Percentiles rank a stretch among this genome's conserved stretches.
Conservation (phyloP, 192 early-diverging fungal genomes). For the Lobosporangium transversale region DNA sequence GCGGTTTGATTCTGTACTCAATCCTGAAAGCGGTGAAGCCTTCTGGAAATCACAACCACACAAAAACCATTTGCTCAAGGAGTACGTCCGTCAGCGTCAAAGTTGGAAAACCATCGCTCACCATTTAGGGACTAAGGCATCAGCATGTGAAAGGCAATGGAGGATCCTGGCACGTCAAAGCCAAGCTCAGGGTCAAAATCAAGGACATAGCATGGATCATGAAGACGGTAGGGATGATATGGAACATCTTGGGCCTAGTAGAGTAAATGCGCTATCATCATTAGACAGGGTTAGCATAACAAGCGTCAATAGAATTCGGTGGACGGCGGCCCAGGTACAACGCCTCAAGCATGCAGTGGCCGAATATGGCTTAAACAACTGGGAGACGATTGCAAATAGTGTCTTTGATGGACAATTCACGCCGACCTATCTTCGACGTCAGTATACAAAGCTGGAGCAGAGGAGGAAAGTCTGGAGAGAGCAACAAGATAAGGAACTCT, state of each 20-base stretch:
- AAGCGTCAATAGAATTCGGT: background rate
- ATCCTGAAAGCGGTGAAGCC: constrained; percentile 1
- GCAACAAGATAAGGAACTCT: background rate
- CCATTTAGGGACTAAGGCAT: constrained; percentile 17
- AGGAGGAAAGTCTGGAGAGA: constrained; percentile 15
- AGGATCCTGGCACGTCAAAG: constrained; percentile 1
- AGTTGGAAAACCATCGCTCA: constrained; percentile 16
- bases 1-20: constrained; percentile 19
- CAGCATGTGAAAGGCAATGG: constrained; percentile 29
- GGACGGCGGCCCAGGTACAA: background rate
- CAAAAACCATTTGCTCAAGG: background rate
- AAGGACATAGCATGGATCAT: background rate
- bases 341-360: constrained; percentile 7
- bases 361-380: constrained; percentile 14
- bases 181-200: background rate
- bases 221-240: background rate
- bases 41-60: constrained; percentile 18
- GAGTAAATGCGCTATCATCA: no score
- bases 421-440: constrained; percentile 4
- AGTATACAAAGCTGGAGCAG: constrained; percentile 11
- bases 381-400: constrained; percentile 12
- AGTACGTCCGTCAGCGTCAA: background rate
- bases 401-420: background rate
- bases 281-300: no score
- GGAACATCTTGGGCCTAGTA: no score